Base-by-base conservation (phyloP, 2,329 filamentous ascomycete species). In the Phyllosticta citribraziliensis region DNA sequence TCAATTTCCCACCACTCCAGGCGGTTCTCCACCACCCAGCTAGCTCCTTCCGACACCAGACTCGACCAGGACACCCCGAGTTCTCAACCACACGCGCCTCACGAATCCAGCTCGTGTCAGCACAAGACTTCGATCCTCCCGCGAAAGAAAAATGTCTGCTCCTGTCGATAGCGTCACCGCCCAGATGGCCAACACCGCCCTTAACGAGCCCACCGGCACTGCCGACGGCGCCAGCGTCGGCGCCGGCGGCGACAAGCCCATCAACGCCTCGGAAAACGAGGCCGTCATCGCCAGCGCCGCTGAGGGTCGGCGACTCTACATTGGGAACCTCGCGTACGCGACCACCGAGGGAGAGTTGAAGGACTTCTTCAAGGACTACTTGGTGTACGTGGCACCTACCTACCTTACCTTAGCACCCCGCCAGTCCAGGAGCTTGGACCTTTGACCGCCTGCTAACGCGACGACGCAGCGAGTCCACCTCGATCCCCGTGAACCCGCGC, bases 331-430 rank as follows among this genome's bases (percentile, higher is more conserved):
- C 86, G 94, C 94, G 74, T 99, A 99, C 80, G 92, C 93, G 88
- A 97, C 94, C 87, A 96, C 91, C 79, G 94, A 97, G 89, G 94
- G 89, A 88, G 91, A 97, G 88, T 91, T 99, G 85, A 96, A 95
- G 85, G 89, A 94, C 73, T 99, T 99, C 86, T 99, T 99, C 88
- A 93, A 94, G 85, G 89, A 88, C 80, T 97, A 96, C 85, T 88
- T 94, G 83, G 91, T 99, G 94, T 99, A 85, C 85, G 93, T 89
- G 65, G 60, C 66, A 62, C 53, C 40, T 61, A 22, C 22, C 22
- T 22, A 3, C 22, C 22, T 22, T 22, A 22, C 22, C 22, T 22
- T 22, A 35, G 40, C 56, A 52, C 53, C 25, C 40, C 24, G 56
- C 33, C 14, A 6, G 52, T 33, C 52, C 40, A 27, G 50, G 3